Conservation (phyloP, 2,329 filamentous ascomycete species). For the Aspergillus hiratsukae region DNA sequence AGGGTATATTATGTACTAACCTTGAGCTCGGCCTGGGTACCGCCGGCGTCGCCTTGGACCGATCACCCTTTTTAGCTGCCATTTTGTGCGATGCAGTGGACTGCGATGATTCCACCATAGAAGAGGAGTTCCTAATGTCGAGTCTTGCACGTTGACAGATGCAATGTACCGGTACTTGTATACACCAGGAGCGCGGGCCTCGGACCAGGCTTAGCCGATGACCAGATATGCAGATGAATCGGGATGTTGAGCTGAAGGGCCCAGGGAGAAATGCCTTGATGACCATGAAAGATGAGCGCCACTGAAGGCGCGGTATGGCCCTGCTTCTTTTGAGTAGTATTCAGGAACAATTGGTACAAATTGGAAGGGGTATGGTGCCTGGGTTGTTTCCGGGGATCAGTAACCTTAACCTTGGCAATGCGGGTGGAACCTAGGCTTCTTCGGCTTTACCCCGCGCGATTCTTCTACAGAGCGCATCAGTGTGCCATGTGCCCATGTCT, state of each 20-base stretch:
- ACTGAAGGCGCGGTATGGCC: constrained; percentile 3
- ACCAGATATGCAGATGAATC: constrained; percentile 6
- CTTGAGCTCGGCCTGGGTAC: constrained; percentile 62
- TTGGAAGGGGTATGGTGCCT: neutral
- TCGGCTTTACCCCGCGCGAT: constrained; percentile 8
- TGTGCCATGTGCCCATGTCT: neutral
- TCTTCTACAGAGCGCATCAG: neutral
- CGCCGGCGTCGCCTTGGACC: constrained; percentile 36
- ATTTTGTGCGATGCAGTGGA: constrained; percentile 15
- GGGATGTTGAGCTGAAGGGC: constrained; percentile 1
- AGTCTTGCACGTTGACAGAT: neutral
- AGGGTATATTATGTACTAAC: constrained; percentile 30
- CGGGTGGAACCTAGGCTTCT: constrained; percentile 9
- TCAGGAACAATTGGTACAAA: neutral
- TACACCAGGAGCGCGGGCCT: constrained; percentile 5
- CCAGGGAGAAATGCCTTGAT: constrained; percentile 8
- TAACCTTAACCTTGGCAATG: constrained; percentile 1
- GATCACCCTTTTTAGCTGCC: constrained; percentile 14
- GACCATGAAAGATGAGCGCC: neutral
- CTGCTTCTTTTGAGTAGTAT: neutral
- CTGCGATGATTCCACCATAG: constrained; percentile 3
- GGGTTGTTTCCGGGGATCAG: neutral
- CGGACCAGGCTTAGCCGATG: constrained; percentile 5
- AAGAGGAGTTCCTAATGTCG: constrained; percentile 11
- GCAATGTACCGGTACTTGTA: neutral